phyloP scores from a whole-genome alignment of 192 early-diverging fungal species.

The Polychytrium aggregatum region DNA sequence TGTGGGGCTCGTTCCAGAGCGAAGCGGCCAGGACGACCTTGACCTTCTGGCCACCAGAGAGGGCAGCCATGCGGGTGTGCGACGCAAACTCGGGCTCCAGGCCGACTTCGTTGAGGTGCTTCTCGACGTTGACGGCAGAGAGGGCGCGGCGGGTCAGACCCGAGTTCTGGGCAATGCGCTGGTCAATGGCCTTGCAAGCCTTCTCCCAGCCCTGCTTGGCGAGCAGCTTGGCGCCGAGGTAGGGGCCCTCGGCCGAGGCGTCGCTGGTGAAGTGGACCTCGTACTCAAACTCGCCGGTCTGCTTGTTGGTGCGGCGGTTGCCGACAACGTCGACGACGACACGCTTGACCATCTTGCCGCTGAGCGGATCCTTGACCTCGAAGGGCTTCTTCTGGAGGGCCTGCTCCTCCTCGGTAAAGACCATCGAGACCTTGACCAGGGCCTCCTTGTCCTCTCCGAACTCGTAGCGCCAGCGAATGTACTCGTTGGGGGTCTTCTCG shows the following conservation, averaged over 20 bases:
- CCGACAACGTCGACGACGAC: slow-evolving; percentile 43
- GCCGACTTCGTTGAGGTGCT: slow-evolving; percentile 68
- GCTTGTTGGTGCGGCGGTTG: slow-evolving; percentile 59
- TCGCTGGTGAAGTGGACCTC: slow-evolving; percentile 67
- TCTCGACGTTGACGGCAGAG: slow-evolving; percentile 47
- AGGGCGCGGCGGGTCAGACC: slow-evolving; percentile 59
- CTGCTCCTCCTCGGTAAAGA: slow-evolving; percentile 54
- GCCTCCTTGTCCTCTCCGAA: slow-evolving; percentile 68
- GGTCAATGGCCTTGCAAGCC: slow-evolving; percentile 66
- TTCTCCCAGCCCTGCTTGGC: slow-evolving; percentile 61
- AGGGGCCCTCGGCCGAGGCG: slow-evolving; percentile 56
- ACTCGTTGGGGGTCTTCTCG: slow-evolving; percentile 61
- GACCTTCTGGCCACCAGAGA: slow-evolving; percentile 77
- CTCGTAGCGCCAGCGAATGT: slow-evolving; percentile 75
- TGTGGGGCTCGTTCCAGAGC: slow-evolving; percentile 81
- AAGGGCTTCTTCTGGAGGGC: slow-evolving; percentile 52
- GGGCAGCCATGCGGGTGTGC: slow-evolving; percentile 53
- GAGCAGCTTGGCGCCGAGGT: slow-evolving; percentile 55
- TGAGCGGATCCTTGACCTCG: slow-evolving; percentile 37
- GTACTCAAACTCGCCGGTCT: slow-evolving; percentile 71
- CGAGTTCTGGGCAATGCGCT: slow-evolving; percentile 59
- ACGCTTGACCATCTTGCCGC: slow-evolving; percentile 39
- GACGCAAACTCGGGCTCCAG: slow-evolving; percentile 66
- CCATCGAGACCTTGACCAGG: slow-evolving; percentile 58
- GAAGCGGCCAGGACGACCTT: slow-evolving; percentile 76